Evolutionary conservation across 164 flowering plant genomes (phyloP), one percentile per base, ranked within the genome.

Genomic region (Annona cherimola): DNA sequence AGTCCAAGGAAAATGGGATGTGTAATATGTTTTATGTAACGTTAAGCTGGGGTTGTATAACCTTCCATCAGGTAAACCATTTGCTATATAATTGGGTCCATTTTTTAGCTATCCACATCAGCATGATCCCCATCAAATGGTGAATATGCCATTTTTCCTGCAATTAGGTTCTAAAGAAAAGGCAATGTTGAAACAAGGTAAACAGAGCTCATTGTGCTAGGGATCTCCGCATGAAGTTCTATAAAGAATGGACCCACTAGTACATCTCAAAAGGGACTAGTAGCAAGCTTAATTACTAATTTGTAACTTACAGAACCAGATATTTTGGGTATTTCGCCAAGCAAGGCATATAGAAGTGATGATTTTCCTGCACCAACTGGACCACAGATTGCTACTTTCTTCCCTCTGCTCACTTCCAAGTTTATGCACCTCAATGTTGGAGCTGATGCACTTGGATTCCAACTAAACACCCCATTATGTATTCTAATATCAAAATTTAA

Each of bases 361-460:
- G 99, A 94, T 75, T 94, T 94, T 42, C 99, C 97, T 1, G 94
- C 81, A 19, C 99, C 99, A 76, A 94, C 99, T 3, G 90, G 86
- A 2, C 99, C 99, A 69, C 96, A 90, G 43, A 94, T 76, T 16
- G 99, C 97, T 69, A 90, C 45, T 75, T 89, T 90, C 74, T 94
- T 79, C 35, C 90, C 90, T 46, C n/a, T 7, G 67, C 54, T 82
- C 5, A 84, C 83, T 14, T 84, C 82, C 45, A 94, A 74, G 71
- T 81, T 67, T 19, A 92, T 59, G 18, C 75, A 76, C 72, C 44
- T 76, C 45, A 92, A 67, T 46, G 92, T 85, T 39, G 78, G 81
- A 45, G 45, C 35, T 0, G 68, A 16, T 44, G 79, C 55, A 6
- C 88, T 85, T 16, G 75, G 78, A 50, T 92, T 83, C 98, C 96